Conservation (phyloP, 2,329 filamentous ascomycete species). For the Penicillium sp. region DNA sequence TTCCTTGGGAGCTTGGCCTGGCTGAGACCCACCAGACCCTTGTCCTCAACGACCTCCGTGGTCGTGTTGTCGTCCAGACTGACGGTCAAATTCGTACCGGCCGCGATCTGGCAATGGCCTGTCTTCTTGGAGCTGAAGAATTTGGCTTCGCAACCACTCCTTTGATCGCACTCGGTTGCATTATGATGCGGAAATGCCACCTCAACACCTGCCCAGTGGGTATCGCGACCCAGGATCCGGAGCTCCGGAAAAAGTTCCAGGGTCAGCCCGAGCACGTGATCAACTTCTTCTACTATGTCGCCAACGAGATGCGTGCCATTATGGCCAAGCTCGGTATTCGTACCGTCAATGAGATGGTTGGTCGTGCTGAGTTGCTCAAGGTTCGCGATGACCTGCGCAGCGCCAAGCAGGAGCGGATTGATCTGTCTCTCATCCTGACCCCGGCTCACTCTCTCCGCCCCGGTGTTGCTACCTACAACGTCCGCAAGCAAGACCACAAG, state of each 20-base stretch:
- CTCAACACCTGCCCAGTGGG: slow-evolving; percentile 85
- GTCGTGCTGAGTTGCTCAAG: slow-evolving; percentile 81
- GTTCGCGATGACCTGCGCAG: slow-evolving; percentile 87
- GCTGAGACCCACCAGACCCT: slow-evolving; percentile 96
- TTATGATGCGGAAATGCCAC: slow-evolving; percentile 62
- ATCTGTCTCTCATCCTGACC: slow-evolving; percentile 87
- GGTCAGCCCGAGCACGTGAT: slow-evolving; percentile 95
- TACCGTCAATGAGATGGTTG: slow-evolving; percentile 97
- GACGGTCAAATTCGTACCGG: slow-evolving; percentile 93
- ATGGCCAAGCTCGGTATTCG: slow-evolving; percentile 96
- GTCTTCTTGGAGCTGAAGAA: slow-evolving; percentile 94
- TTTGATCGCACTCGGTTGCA: slow-evolving; percentile 93
- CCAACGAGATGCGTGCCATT: slow-evolving; percentile 93
- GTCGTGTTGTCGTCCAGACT: slow-evolving; percentile 93
- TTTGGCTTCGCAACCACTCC: slow-evolving; percentile 96
- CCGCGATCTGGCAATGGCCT: slow-evolving; percentile 90
- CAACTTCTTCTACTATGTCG: slow-evolving; percentile 98
- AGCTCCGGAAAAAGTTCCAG: slow-evolving; percentile 88
- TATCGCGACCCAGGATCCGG: slow-evolving; percentile 94
- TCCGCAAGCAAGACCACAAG: slow-evolving; percentile 94
- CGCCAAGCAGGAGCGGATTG: slow-evolving; percentile 88
- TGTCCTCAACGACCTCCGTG: slow-evolving; percentile 92
- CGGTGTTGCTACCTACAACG: slow-evolving; percentile 94
- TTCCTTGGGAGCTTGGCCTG: slow-evolving; percentile 95
- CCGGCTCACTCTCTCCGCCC: slow-evolving; percentile 95